These are phyloP conservation scores for Stenocarpella maydis DNA, from an alignment of 2,329 filamentous ascomycete genomes.

Conservation along the genomic window DNA sequence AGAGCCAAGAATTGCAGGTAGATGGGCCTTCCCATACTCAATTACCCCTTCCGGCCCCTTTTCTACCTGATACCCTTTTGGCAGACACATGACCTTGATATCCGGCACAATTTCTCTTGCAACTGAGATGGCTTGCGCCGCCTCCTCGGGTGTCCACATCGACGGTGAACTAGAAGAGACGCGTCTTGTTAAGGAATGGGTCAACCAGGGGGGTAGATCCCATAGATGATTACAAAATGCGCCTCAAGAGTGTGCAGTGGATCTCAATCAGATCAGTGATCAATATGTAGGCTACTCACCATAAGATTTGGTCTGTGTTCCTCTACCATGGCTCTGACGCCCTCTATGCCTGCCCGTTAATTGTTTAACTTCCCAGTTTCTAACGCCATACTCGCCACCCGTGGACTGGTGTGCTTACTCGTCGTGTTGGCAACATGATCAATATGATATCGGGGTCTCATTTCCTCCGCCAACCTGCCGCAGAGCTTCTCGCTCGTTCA, in stretches of 20 bases:
- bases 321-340: neutral
- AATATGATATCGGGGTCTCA: conserved; percentile 72
- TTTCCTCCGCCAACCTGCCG: conserved; percentile 65
- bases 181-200: neutral
- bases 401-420: conserved; percentile 49
- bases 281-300: neutral
- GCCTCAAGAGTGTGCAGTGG: no score
- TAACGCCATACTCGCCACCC: neutral
- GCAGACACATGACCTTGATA: conserved; percentile 58
- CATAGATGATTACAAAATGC: no score
- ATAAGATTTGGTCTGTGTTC: conserved; percentile 15
- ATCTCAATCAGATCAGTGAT: neutral
- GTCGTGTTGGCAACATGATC: conserved; percentile 68
- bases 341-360: conserved; percentile 6
- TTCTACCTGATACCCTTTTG: conserved; percentile 59
- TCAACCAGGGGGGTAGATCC: no score
- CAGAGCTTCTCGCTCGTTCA: conserved; percentile 69
- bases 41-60: conserved; percentile 61
- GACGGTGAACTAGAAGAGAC: conserved; percentile 40
- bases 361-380: conserved; percentile 37
- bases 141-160: conserved; percentile 55
- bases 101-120: conserved; percentile 53
- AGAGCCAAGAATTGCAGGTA: conserved; percentile 42
- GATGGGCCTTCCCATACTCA: conserved; percentile 54
- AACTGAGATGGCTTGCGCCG: conserved; percentile 51